Evolutionary conservation across 768 basidiomycete species (phyloP).

Genomic region (Leccinellum luteum): DNA sequence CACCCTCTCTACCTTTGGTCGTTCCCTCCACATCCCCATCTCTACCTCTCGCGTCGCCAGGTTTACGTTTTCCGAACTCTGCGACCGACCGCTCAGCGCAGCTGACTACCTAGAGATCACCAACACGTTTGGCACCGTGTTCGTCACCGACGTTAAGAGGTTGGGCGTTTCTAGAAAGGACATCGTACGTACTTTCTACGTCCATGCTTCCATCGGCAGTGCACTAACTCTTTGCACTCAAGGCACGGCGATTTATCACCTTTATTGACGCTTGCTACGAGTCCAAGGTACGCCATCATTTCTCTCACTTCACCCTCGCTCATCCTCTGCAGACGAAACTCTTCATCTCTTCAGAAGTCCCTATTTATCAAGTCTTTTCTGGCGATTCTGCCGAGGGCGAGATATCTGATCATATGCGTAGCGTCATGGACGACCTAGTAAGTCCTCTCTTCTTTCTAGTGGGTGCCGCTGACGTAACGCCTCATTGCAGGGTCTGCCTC

Average conservation of each 20-base stretch:
- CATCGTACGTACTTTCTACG: slow-evolving; percentile 45
- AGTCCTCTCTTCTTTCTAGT: slow-evolving; percentile 16
- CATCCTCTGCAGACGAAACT: slow-evolving; percentile 76
- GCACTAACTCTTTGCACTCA: not conserved
- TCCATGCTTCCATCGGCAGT: not conserved
- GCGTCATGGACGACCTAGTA: slow-evolving; percentile 95
- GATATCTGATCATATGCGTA: slow-evolving; percentile 84
- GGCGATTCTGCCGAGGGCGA: slow-evolving; percentile 50
- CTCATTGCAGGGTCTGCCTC: slow-evolving; percentile 63
- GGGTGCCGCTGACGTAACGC: not conserved
- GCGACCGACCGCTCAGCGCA: slow-evolving; percentile 86
- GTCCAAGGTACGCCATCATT: slow-evolving; percentile 57
- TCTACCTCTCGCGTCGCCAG: slow-evolving; percentile 78
- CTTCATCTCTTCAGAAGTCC: slow-evolving; percentile 89
- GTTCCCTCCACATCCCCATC: slow-evolving; percentile 74
- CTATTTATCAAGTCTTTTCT: slow-evolving; percentile 87
- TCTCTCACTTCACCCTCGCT: slow-evolving; percentile 36
- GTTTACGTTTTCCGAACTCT: slow-evolving; percentile 84
- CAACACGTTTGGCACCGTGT: slow-evolving; percentile 81
- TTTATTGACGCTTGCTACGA: slow-evolving; percentile 98
- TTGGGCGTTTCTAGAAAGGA: slow-evolving; percentile 88
- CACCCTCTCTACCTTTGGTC: slow-evolving; percentile 84
- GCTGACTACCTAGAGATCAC: slow-evolving; percentile 97
- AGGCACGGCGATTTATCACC: slow-evolving; percentile 95
- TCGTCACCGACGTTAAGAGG: slow-evolving; percentile 83